Base-by-base conservation (phyloP, 768 basidiomycete genomes). In the Agrocybe pediades region DNA sequence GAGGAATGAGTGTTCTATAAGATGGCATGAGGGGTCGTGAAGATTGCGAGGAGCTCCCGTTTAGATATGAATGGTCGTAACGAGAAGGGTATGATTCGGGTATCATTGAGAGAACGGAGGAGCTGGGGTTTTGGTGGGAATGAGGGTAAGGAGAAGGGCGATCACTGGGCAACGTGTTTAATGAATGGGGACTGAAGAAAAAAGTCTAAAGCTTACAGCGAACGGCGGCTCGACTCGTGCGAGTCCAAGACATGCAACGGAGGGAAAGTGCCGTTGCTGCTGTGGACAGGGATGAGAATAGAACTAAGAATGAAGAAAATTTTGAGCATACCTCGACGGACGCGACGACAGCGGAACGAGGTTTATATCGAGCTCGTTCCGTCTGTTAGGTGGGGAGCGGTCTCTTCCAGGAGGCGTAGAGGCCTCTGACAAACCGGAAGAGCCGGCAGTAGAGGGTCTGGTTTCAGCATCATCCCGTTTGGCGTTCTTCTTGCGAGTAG, bases 331-430 rank as follows among this genome's bases (percentile, higher is more conserved):
- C 78, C 65, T 69, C 61, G 68, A 68, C 54, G 75, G 76, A 54
- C 74, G 65, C 43, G 76, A 70, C 45, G 73, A 57, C 43, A 78
- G 65, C 11, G 79, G 74, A 36, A 77, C 63, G 19, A 75, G 64
- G 54, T 67, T 72, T 30, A 77, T 57, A 53, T 81, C 77, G 36
- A 70, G 57, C 41, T 64, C 59, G 44, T 76, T 76, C 45, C 84
- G 79, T 59, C 78, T 77, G n/a, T n/a, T n/a, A 20, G 86, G 83
- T 27, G 87, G 88, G 1, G 85, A 83, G 56, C 71, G 79, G 49
- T 87, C 83, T 47, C 87, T 80, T 19, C 83, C 86, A 3, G 88
- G 85, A 27, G 88, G 87, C 16, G 87, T 85, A 16, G 88, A 89
- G 6, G 80, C 74, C 54, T 89, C 88, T 21, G 88, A 89, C 27